Evolutionary conservation across 2,329 filamentous ascomycete genomes (phyloP).

Genomic region (Arthroderma sp.): DNA sequence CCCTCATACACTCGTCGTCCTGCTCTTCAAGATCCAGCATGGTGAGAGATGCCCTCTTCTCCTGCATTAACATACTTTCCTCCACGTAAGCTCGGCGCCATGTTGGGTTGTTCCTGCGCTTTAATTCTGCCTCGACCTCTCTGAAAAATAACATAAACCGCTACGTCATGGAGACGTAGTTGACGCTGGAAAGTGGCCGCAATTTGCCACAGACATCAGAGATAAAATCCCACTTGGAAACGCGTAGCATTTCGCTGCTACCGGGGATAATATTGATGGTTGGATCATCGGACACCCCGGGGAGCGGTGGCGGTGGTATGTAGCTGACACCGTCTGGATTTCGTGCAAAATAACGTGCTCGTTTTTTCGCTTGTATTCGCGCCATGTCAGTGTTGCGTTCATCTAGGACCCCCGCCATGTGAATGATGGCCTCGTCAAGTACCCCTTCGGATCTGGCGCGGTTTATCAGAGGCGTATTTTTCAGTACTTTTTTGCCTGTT

Average conservation of each 20-base stretch:
- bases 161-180: constrained; percentile 20
- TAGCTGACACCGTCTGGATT: too few species aligned
- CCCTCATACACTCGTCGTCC: constrained; percentile 21
- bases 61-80: constrained; percentile 15
- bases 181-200: constrained; percentile 21
- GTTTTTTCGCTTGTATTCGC: too few species aligned
- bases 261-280: too few species aligned
- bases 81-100: constrained; percentile 12
- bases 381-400: too few species aligned
- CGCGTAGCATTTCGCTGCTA: constrained; percentile 10
- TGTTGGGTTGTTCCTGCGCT: constrained; percentile 15
- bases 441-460: constrained; percentile 13
- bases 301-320: too few species aligned
- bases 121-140: constrained; percentile 19
- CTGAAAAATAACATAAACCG: constrained; percentile 16
- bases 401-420: constrained; percentile 3
- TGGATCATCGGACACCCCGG: too few species aligned
- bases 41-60: constrained; percentile 17
- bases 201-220: constrained; percentile 18
- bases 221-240: constrained; percentile 15
- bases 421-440: constrained; percentile 9
- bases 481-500: constrained; percentile 16
- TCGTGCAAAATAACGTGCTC: too few species aligned
- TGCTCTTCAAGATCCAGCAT: constrained; percentile 13
- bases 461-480: constrained; percentile 20